Base-by-base conservation (phyloP, 73 alveolate species). In the Paraurostyla sp. region DNA sequence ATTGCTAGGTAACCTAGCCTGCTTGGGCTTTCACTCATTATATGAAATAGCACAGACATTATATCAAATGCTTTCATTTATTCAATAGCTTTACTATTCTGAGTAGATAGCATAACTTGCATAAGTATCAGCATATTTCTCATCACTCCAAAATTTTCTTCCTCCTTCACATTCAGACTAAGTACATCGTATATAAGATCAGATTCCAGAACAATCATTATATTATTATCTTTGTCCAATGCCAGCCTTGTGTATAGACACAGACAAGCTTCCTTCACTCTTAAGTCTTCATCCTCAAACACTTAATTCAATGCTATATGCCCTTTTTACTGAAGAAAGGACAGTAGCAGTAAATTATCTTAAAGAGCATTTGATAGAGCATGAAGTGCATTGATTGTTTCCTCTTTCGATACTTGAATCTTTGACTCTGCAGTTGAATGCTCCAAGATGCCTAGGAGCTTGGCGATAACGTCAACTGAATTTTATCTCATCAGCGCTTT, bases 271-370 rank as follows among this genome's bases (percentile, higher is more conserved):
- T 69, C 92, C 48, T 83, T 83, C 9, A 68, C 78, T 23, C 59
- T 18, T 27, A 83, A 68, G 29, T 41, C 71, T 30, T 83, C 86
- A 27, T 32, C 35, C 32, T 83, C 92, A 50, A 83, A 83, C 13
- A 50, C 71, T 32, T 83, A 52, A 13, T 54, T 27, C 40, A 83
- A 36, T 18, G 92, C 85, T 20, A 65, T 35, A 36, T 59, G 86
- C 52, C 92, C 92, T 27, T 83, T 83, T 27, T 38, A 40, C 43
- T 83, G 50, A 1, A 83, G 25, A 29, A 83, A 83, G 0, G 86
- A n/a, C 6, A 59, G 11, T 9, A 65, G 18, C 22, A 59, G 62
- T 29, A 83, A 11, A 22, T 62, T 83, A 45, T 83, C 92, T 59
- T 62, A 29, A 0, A 83, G 86, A n/a, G 65, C 48, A 50, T 83